phyloP scores from a whole-genome alignment of 2,329 filamentous ascomycete genomes.

The Paraphaeosphaeria sporulosa region DNA sequence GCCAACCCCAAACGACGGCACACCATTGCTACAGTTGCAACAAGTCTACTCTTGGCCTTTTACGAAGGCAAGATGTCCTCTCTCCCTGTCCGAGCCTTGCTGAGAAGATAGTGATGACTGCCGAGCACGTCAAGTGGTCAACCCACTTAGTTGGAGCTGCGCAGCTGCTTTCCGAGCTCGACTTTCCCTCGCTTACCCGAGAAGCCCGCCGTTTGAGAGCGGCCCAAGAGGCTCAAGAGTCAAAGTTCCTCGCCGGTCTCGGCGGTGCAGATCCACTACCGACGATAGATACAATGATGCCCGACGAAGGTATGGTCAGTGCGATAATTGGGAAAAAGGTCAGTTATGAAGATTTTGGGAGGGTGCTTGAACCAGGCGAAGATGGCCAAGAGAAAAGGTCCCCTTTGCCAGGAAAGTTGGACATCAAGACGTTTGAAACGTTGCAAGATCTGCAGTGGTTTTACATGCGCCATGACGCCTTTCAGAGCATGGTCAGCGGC shows the following conservation, averaged over 20 bases:
- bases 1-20: slow-evolving; percentile 73
- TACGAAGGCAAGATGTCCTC: slow-evolving; percentile 66
- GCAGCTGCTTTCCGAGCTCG: slow-evolving; percentile 82
- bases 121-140: slow-evolving; percentile 95
- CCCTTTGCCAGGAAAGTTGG: slow-evolving; percentile 49
- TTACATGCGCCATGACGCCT: slow-evolving; percentile 93
- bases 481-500: slow-evolving; percentile 88
- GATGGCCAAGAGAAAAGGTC: slow-evolving; percentile 47
- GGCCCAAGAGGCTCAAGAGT: slow-evolving; percentile 52
- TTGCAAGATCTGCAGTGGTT: slow-evolving; percentile 93
- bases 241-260: slow-evolving; percentile 42
- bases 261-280: slow-evolving; percentile 36
- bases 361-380: slow-evolving; percentile 52
- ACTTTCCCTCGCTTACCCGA: slow-evolving; percentile 76
- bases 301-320: slow-evolving; percentile 63
- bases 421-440: slow-evolving; percentile 81
- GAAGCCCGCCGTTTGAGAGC: slow-evolving; percentile 72
- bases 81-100: not conserved
- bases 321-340: slow-evolving; percentile 64
- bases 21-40: slow-evolving; percentile 83
- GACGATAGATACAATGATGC: slow-evolving; percentile 56
- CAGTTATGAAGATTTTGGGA: slow-evolving; percentile 65
- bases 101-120: slow-evolving; percentile 72
- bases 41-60: slow-evolving; percentile 83
- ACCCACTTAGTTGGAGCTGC: slow-evolving; percentile 87